A percentile compares a stretch with the other conserved stretches of the same genome.
phyloP scores from a whole-genome alignment of 129 eudicot species.

The Helichrysum umbraculigerum region DNA sequence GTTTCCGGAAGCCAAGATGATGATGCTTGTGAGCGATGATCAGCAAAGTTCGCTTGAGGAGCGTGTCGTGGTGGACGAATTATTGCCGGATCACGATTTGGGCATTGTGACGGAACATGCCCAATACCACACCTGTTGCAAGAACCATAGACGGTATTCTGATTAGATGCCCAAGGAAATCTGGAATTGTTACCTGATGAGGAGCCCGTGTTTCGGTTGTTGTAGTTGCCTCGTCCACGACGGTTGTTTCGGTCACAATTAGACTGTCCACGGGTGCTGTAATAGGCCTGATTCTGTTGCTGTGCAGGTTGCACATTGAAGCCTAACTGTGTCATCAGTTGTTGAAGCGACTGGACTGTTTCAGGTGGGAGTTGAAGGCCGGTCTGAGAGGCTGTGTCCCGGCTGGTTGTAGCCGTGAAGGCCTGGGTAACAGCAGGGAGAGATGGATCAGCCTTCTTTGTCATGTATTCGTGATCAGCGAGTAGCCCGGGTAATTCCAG shows the following conservation, averaged over 20 bases:
- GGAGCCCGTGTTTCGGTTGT: not conserved
- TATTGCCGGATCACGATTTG: too few species aligned
- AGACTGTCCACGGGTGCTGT: not conserved
- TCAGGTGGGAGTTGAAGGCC: not conserved
- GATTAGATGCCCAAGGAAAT: too few species aligned
- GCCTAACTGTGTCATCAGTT: not conserved
- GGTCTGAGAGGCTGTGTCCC: not conserved
- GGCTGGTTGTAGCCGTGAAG: not conserved
- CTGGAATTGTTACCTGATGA: too few species aligned
- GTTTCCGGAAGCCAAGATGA: too few species aligned
- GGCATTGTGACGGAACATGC: too few species aligned
- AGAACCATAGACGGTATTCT: too few species aligned
- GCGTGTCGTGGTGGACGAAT: too few species aligned
- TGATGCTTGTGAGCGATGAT: too few species aligned
- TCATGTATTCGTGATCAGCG: not conserved
- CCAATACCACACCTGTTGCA: too few species aligned
- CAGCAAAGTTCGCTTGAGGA: too few species aligned
- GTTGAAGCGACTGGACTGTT: not conserved
- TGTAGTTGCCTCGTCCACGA: not conserved
- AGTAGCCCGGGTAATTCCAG: not conserved
- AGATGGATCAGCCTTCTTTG: not conserved
- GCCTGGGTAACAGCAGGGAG: not conserved
- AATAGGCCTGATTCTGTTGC: not conserved
- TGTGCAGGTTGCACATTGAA: not conserved
- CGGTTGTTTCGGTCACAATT: not conserved